phyloP scores from a whole-genome alignment of 345 rosid species.

The Eucalyptus guilfoylei region DNA sequence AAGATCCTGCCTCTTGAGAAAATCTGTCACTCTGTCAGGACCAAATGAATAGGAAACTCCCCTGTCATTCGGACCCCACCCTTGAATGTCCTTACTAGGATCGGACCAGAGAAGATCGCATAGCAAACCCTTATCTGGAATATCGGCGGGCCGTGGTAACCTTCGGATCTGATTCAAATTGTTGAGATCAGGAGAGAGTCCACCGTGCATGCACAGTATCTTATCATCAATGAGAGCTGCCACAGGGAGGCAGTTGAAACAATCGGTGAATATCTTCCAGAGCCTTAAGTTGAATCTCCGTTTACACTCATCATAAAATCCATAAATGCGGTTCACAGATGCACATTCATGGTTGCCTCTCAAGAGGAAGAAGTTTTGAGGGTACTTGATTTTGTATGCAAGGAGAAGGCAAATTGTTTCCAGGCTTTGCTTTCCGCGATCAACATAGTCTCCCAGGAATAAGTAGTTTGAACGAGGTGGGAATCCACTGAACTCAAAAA shows the following conservation, averaged over 20 bases:
- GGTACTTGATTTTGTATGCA: constrained; percentile 75
- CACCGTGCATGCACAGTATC: constrained; percentile 92
- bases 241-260: constrained; percentile 82
- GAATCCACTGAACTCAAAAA: constrained; percentile 71
- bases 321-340: constrained; percentile 75
- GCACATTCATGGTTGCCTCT: constrained; percentile 95
- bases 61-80: constrained; percentile 74
- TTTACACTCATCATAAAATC: constrained; percentile 85
- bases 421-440: constrained; percentile 82
- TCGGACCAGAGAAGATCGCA: constrained; percentile 96
- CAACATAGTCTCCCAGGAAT: constrained; percentile 87
- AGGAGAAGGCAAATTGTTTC: constrained; percentile 91
- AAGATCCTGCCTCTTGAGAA: constrained; percentile 57
- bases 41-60: constrained; percentile 86
- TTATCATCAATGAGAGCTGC: constrained; percentile 77
- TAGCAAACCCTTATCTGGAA: constrained; percentile 78
- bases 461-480: constrained; percentile 82
- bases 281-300: constrained; percentile 60
- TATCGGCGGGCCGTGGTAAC: constrained; percentile 63
- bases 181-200: constrained; percentile 69
- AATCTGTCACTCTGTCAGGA: constrained; percentile 42
- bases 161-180: constrained; percentile 56
- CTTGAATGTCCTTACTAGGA: constrained; percentile 47
- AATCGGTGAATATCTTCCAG: constrained; percentile 72
- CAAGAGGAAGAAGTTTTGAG: constrained; percentile 68